Percentiles rank a stretch among this genome's conserved stretches.
These are phyloP conservation scores for Taiwanofungus camphoratus DNA, from an alignment of 1,284 basidiomycete species.

Conservation along the genomic window DNA sequence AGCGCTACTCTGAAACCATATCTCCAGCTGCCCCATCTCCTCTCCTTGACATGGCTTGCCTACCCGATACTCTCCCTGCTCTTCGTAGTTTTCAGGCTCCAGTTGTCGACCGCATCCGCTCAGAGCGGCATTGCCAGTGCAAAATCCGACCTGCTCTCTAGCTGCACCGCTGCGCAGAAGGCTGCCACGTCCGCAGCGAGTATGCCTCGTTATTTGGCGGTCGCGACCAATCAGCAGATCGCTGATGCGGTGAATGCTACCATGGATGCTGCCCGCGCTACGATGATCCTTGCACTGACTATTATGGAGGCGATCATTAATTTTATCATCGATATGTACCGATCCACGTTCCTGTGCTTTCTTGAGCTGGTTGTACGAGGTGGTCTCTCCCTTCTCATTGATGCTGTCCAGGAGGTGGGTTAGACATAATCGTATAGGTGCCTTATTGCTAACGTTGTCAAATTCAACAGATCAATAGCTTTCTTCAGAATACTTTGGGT, in stretches of 20 bases:
- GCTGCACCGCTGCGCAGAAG: constrained; percentile 78
- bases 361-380: constrained; percentile 86
- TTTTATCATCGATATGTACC: constrained; percentile 89
- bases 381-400: constrained; percentile 73
- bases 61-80: constrained; percentile 82
- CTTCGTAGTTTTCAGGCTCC: constrained; percentile 80
- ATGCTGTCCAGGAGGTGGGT: constrained; percentile 74
- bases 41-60: constrained; percentile 81
- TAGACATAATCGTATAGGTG: too few relatives aligned
- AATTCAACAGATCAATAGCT: constrained; percentile 61
- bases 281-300: constrained; percentile 70
- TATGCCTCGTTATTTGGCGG: constrained; percentile 83
- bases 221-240: constrained; percentile 78
- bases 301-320: constrained; percentile 84
- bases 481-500: constrained; percentile 57
- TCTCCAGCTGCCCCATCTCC: constrained; percentile 74
- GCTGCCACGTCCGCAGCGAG: constrained; percentile 80
- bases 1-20: constrained; percentile 68
- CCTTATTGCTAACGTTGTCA: neutral
- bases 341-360: constrained; percentile 88
- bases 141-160: constrained; percentile 67
- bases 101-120: constrained; percentile 65
- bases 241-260: constrained; percentile 73
- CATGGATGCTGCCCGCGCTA: constrained; percentile 70
- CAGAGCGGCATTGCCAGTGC: constrained; percentile 64